Base-by-base conservation (phyloP, 768 basidiomycete species). In the Pleurotus pulmonarius region DNA sequence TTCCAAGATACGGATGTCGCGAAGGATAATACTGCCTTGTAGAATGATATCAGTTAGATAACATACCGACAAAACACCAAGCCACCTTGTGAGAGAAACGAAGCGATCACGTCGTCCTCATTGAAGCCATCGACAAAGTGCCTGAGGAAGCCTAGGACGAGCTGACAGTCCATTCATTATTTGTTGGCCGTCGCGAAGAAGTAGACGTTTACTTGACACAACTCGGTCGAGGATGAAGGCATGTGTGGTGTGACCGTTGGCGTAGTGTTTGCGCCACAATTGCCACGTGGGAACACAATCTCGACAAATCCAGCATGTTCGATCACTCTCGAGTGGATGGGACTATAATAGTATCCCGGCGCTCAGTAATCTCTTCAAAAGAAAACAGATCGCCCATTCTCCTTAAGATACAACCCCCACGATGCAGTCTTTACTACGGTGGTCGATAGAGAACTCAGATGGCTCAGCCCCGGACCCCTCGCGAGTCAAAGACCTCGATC, bases 371-470 rank as follows among this genome's bases (percentile, higher is more conserved):
- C 44, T 47, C 18, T 20, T 18, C 16, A 18, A 47, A 13, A 15
- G 18, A 16, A 18, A 24, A 47, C 47, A 26, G 48, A n/a, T 49
- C 15, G 5, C 37, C 29, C 11, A 49, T 20, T n/a, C 29, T n/a
- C n/a, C 25, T 3, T 15, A 29, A 7, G 4, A 16, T 34, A 49
- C 25, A n/a, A 16, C 7, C 29, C 11, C 24, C 13, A 37, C 3
- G 15, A 90, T 92, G 86, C 82, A 93, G 61, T 85, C 83, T 15
- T 81, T 94, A 34, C 75, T 94, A 11, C 86, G 88, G 63, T 94
- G 92, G 92, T 75, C 86, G 13, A 84, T 94, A 53, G 84, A 91
- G 67, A 80, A 94, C 64, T 87, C 88, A 4, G 70, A 67, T 52
- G 62, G 64, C 45, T 62, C 67, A 16, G 47, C 39, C 3, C 64